Conservation (phyloP, 2,329 filamentous ascomycete genomes). For the Trichoderma endophyticum region DNA sequence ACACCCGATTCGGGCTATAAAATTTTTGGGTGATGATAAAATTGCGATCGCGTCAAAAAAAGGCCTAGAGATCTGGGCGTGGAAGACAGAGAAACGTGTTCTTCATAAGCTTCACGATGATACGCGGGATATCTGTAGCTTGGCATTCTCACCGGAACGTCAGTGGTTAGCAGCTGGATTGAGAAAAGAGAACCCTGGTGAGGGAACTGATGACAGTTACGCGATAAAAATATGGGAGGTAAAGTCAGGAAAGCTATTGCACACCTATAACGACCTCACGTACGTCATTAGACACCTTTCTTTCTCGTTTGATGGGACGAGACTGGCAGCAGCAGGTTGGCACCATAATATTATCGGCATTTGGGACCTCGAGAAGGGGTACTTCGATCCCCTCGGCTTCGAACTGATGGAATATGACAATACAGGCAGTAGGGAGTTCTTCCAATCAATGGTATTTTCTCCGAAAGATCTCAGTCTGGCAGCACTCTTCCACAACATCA, state of each 20-base stretch:
- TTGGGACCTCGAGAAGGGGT: too few species aligned
- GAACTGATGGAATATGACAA: too few species aligned
- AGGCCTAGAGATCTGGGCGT: background rate
- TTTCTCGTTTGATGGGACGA: background rate
- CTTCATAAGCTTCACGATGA: background rate
- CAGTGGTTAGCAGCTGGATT: background rate
- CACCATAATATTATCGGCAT: too few species aligned
- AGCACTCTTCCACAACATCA: too few species aligned
- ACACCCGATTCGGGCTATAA: fast-evolving
- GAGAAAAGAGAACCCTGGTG: too few species aligned
- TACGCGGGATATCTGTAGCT: too few species aligned
- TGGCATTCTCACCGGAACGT: background rate
- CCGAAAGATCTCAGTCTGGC: background rate
- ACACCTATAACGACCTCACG: background rate
- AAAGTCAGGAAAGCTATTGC: background rate
- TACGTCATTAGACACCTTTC: fast-evolving
- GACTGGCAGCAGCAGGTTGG: background rate
- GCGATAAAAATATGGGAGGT: background rate
- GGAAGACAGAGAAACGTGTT: background rate
- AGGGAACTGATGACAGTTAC: too few species aligned
- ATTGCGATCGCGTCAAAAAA: background rate
- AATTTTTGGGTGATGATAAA: background rate
- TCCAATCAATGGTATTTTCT: background rate
- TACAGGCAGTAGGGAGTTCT: too few species aligned
- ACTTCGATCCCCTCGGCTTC: too few species aligned